Evolutionary conservation across 2,329 filamentous ascomycete species (phyloP), one percentile per base, ranked within the genome.

Genomic region (Phaeosphaeria sp.): DNA sequence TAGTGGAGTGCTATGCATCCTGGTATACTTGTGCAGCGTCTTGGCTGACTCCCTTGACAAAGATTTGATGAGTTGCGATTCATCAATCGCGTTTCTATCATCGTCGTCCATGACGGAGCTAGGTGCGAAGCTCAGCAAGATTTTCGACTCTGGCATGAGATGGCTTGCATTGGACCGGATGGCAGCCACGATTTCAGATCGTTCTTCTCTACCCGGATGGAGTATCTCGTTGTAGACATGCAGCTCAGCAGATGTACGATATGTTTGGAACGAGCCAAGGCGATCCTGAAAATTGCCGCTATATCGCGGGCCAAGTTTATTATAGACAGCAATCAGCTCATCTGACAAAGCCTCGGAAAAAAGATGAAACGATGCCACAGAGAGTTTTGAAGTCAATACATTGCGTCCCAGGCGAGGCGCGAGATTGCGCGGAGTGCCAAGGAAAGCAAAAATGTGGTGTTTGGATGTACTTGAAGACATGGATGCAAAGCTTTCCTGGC

Each of bases 281-380:
- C 92, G 95, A 72, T 99, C 95, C 77, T 99, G 95, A 67, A 96
- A 97, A 73, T 99, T 99, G 17, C 95, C 95, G 71, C 92, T 89
- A 68, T 99, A 99, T 48, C 92, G 88, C 22, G 93, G 90, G 0
- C 95, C 94, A 18, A 99, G 87, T 50, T 93, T 91, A 73, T 90
- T 92, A 69, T 97, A 92, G 0, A 99, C 95, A 13, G 94, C 90
- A 54, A 99, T 83, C 59, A 96, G 86, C 75, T 99, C 95, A 72
- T 98, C 94, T 58, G 92, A 97, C 36, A 97, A 81, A 0, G 89
- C 86, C 58, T 97, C 92, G 56, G 94, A 90, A 61, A 97, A 93
- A 5, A 99, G 81, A 75, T 97, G 91, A 0, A 93, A 93, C 49
- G 91, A 93, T 23, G 93, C 93, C 55, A 99, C 80, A 6, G 93